Evolutionary conservation across 1,284 basidiomycete species (phyloP), one percentile per base, ranked within the genome.

Genomic region (Neolentinus lepideus): DNA sequence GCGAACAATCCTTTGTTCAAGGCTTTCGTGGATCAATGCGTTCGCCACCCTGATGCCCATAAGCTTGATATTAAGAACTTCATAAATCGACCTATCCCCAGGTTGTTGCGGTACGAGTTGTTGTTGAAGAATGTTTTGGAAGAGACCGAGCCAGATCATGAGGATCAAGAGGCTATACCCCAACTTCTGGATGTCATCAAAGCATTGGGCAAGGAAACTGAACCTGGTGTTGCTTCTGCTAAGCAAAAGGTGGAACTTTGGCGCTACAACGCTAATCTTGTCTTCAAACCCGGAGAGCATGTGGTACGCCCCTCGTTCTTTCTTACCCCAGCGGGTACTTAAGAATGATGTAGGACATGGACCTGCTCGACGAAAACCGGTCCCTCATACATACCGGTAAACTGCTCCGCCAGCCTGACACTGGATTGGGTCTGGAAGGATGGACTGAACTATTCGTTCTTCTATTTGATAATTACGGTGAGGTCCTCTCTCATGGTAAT

Each of bases 381-480:
- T 88, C 89, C 26, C 71, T 96, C 55, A 88, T 96, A 33, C 84
- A 93, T 63, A 82, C 87, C 1, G 88, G 93, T 16, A 91, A 86
- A 62, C 73, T 96, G 16, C 76, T 89, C 55, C 81, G 92, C 46
- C 91, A 94, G 63, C 87, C 92, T 14, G 94, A 96, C 57, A 87
- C 82, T n/a, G 85, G 86, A 12, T 83, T 90, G 56, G 85, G 88
- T 66, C 84, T 82, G 75, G 85, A 79, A 60, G 87, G 84, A 27
- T 94, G 91, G 90, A 86, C 83, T 48, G 94, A 97, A 64, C 73
- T 95, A 2, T 88, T 88, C 61, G 87, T 94, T 2, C 77, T 97
- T 56, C 74, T 98, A 2, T 96, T 98, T 67, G 95, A 97, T 67
- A 92, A 96, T 67, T 98, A 96, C 64, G 70, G 92, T 94, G 63